Evolutionary conservation across 2,329 filamentous ascomycete genomes (phyloP), one percentile per base, ranked within the genome.

Genomic region (Talaromyces atroroseus): DNA sequence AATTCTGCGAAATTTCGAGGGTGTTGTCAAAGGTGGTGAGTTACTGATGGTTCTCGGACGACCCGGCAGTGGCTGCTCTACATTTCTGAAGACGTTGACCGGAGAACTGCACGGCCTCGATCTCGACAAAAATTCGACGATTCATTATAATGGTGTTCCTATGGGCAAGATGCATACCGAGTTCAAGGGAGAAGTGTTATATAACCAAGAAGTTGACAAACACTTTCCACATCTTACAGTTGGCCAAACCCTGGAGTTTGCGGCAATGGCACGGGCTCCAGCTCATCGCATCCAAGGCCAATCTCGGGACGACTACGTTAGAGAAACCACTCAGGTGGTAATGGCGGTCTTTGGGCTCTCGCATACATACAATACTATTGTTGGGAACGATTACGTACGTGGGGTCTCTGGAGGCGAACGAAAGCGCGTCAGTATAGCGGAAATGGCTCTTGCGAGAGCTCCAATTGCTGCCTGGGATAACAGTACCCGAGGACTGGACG

Each of bases 341-440:
- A 61, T 86, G 88, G 71, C 86, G 86, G 21, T 87, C 0, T 90
- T 89, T 63, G 87, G 87, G 61, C 82, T 91, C 23, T 82, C 82
- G 29, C 87, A 91, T 64, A 88, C 86, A 0, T 77, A 87, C 63
- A 80, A 85, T 59, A 91, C 88, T 6, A 87, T 86, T 63, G 86
- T 92, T n/a, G 89, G 89, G 4, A 85, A 90, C 59, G 86, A 90
- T 62, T 84, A 87, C 48, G 79, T 91, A 10, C 83, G 87, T 1
- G 89, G 89, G 49, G 82, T 89, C 0, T 85, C 81, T 6, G 87
- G 86, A 26, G 86, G 87, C 45, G 86, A 89, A 68, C 78, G 85
- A 56, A 92, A 94, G 74, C 85, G 90, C 68, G 89, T 95, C 5
- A 88, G 85, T 49, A 90, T 94, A 59, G 88, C 87, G 1, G 89